Evolutionary conservation across 78 protist species (phyloP), one percentile per base, ranked within the genome.

Genomic region (Parvularia atlantis): DNA sequence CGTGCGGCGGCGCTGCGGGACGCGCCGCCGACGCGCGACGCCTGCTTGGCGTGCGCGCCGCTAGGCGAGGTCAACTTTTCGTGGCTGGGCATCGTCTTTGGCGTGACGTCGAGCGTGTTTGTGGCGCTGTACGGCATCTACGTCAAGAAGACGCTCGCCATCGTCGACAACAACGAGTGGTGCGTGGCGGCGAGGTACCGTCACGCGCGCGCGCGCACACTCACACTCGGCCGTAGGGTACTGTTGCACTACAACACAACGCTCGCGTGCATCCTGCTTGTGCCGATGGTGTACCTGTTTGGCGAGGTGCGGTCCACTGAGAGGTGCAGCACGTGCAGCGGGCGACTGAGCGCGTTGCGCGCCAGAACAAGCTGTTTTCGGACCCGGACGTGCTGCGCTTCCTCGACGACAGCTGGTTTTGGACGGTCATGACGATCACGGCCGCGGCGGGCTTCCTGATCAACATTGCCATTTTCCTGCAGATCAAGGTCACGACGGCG

Each of bases 381-480:
- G n/a, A n/a, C 13, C 52, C 43, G 33, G 4, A 70, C 17, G 26
- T 39, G 17, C n/a, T 20, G 30, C 69, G 64, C 58, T 53, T 50
- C 14, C 30, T 69, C 19, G 35, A 67, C 24, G 54, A 72, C 39
- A 41, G 79, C 24, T 0, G 53, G 31, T 78, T 81, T 50, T 84
- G 88, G 88, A 3, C 68, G 20, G 48, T 54, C 22, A 76, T 80
- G 85, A 73, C 82, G 14, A 19, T 84, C 35, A 83, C 88, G 48
- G 91, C 84, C 60, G 30, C 77, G 28, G 44, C 10, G 6, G 74
- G 81, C 26, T 76, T 33, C 46, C 43, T 84, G n/a, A 84, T 86
- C 60, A 83, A 81, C 74, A 75, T 86, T 22, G 86, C 89, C n/a
- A 69, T 76, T 26, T 86, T 77, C 59, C 71, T 86, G 83, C 91